These are phyloP conservation scores for Ogataea siamensis DNA, from an alignment of 805 yeast genomes.

Conservation along the genomic window DNA sequence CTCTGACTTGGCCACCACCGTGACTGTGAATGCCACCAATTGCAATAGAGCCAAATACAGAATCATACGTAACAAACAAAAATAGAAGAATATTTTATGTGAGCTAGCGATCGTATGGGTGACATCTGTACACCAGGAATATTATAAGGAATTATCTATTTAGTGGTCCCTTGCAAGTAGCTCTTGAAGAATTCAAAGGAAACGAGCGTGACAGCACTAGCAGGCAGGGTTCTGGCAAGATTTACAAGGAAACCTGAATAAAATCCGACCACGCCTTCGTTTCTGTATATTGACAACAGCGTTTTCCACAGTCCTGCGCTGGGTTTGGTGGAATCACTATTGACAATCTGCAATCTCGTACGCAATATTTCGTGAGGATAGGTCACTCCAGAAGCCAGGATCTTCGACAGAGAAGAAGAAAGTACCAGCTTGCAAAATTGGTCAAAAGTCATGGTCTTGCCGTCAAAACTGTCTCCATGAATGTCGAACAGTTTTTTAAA, in stretches of 20 bases:
- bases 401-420: conserved; percentile 81
- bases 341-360: conserved; percentile 76
- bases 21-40: neutral
- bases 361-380: conserved; percentile 95
- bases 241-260: conserved; percentile 89
- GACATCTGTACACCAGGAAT: conserved; percentile 5
- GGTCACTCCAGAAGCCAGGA: conserved; percentile 83
- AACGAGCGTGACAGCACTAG: conserved; percentile 91
- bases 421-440: conserved; percentile 44
- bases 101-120: too few relatives aligned
- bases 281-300: conserved; percentile 43
- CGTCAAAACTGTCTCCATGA: conserved; percentile 13
- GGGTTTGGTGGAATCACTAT: conserved; percentile 29
- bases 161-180: conserved; percentile 36
- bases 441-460: conserved; percentile 7
- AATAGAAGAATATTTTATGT: neutral
- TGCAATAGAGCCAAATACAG: conserved; percentile 1
- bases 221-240: conserved; percentile 87
- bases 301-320: conserved; percentile 29
- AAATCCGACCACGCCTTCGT: conserved; percentile 79
- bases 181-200: conserved; percentile 81
- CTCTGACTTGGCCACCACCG: conserved; percentile 6
- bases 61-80: conserved; percentile 4
- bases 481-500: conserved; percentile 54
- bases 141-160: conserved; percentile 1